Evolutionary conservation across 345 rosid species (phyloP).

Genomic region (Ceriops tagal): DNA sequence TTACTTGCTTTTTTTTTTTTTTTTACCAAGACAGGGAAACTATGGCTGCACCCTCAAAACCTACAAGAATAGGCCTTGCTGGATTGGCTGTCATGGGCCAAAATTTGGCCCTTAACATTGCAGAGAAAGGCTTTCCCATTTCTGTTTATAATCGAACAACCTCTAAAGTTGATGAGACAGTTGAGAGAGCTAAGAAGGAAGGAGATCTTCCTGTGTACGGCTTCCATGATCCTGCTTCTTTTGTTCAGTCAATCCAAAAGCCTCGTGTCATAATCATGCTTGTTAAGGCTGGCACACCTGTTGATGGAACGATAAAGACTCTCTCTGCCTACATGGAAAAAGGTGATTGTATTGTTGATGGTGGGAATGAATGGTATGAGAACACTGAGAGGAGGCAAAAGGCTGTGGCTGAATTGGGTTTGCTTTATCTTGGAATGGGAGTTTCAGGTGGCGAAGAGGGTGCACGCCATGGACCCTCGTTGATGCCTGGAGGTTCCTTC

Average conservation of each 20-base stretch:
- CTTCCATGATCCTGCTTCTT: slow-evolving; percentile 80
- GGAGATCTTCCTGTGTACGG: slow-evolving; percentile 77
- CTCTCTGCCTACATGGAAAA: slow-evolving; percentile 80
- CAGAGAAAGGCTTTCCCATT: slow-evolving; percentile 93
- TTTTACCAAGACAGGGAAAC: slow-evolving; percentile 22
- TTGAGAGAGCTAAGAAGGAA: slow-evolving; percentile 79
- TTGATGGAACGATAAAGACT: slow-evolving; percentile 85
- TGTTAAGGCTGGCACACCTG: slow-evolving; percentile 93
- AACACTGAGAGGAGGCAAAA: slow-evolving; percentile 92
- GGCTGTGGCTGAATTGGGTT: slow-evolving; percentile 59
- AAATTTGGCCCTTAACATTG: slow-evolving; percentile 88
- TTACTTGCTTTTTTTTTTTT: slow-evolving; percentile 12
- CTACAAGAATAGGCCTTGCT: slow-evolving; percentile 84
- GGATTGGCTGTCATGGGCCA: slow-evolving; percentile 99
- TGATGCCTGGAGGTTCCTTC: slow-evolving; percentile 97
- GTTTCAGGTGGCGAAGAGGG: slow-evolving; percentile 99
- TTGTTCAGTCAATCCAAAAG: slow-evolving; percentile 75
- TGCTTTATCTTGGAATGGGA: slow-evolving; percentile 95
- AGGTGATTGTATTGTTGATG: slow-evolving; percentile 94
- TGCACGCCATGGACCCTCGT: slow-evolving; percentile 82
- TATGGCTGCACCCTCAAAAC: slow-evolving; percentile 56
- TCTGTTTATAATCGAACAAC: slow-evolving; percentile 90
- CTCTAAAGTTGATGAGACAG: slow-evolving; percentile 86
- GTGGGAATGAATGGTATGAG: slow-evolving; percentile 99
- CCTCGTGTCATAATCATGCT: slow-evolving; percentile 97